Conservation (phyloP, 495 filamentous ascomycete genomes). For the Penicillium riverlandense region DNA sequence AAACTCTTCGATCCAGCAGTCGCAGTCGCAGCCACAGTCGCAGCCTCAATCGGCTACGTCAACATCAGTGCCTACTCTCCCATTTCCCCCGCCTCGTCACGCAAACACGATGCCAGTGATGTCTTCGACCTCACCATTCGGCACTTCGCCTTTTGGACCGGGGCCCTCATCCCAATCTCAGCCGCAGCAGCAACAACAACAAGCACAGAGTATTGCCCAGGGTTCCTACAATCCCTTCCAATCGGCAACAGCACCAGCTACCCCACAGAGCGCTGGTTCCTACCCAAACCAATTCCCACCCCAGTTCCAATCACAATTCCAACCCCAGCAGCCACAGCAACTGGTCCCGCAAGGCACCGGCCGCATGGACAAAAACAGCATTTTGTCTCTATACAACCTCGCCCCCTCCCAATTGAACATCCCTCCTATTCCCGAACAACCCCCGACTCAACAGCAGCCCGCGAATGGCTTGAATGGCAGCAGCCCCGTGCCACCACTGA, state of each 20-base stretch:
- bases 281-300: constrained; percentile 19
- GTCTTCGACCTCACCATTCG: constrained; percentile 25
- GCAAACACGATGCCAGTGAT: constrained; percentile 38
- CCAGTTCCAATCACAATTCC: constrained; percentile 20
- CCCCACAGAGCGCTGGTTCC: constrained; percentile 16
- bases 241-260: constrained; percentile 21
- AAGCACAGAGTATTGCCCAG: constrained; percentile 16
- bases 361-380: constrained; percentile 69
- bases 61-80: constrained; percentile 28
- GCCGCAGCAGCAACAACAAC: constrained; percentile 29
- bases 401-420: constrained; percentile 54
- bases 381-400: constrained; percentile 80
- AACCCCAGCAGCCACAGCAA: constrained; percentile 26
- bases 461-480: constrained; percentile 1
- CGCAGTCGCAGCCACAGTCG: not conserved
- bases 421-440: constrained; percentile 27
- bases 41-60: constrained; percentile 18
- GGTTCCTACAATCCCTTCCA: constrained; percentile 33
- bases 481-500: constrained; percentile 14
- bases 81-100: constrained; percentile 24
- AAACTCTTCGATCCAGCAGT: constrained; percentile 7
- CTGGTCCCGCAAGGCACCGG: constrained; percentile 35
- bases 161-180: constrained; percentile 30
- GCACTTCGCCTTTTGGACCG: constrained; percentile 28
- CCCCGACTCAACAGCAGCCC: constrained; percentile 17